Conservation (phyloP, 2,329 filamentous ascomycete species). For the Curvularia eragrostidis region DNA sequence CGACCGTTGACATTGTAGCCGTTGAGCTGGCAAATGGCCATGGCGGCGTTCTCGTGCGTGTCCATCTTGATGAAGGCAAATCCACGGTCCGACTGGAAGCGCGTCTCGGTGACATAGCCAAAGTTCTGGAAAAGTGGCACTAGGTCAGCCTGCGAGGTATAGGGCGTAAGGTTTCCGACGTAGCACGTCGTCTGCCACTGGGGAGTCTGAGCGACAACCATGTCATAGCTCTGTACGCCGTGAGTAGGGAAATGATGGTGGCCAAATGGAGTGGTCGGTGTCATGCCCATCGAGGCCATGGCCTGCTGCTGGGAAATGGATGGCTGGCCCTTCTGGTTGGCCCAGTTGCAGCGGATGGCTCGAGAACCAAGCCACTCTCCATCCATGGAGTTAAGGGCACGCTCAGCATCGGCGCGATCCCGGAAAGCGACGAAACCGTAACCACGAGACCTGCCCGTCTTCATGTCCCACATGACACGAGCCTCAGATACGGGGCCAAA, state of each 20-base stretch:
- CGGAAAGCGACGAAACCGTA: slow-evolving; percentile 99
- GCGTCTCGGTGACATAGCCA: slow-evolving; percentile 94
- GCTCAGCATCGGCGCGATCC: slow-evolving; percentile 91
- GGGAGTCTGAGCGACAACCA: slow-evolving; percentile 93
- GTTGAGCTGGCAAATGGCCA: slow-evolving; percentile 97
- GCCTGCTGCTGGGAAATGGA: slow-evolving; percentile 98
- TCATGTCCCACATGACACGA: slow-evolving; percentile 99
- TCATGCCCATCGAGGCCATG: slow-evolving; percentile 98
- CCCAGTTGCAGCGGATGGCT: slow-evolving; percentile 99
- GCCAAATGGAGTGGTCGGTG: slow-evolving; percentile 92
- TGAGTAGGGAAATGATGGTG: slow-evolving; percentile 98
- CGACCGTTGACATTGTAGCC: slow-evolving; percentile 98
- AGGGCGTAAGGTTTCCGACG: slow-evolving; percentile 95
- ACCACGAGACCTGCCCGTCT: slow-evolving; percentile 94
- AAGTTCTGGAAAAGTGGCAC: slow-evolving; percentile 99
- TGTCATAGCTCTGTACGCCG: slow-evolving; percentile 95
- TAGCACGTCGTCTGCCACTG: slow-evolving; percentile 99
- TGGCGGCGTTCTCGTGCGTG: slow-evolving; percentile 94
- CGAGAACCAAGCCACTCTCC: slow-evolving; percentile 98
- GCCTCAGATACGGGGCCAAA: slow-evolving; percentile 97
- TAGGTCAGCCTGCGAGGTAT: slow-evolving; percentile 94
- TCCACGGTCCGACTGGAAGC: slow-evolving; percentile 96
- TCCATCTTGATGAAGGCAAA: slow-evolving; percentile 99
- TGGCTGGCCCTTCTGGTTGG: slow-evolving; percentile 99
- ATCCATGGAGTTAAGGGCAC: slow-evolving; percentile 96